These are phyloP conservation scores for Trichoderma arundinaceum DNA, from an alignment of 2,329 filamentous ascomycete species.

Conservation along the genomic window DNA sequence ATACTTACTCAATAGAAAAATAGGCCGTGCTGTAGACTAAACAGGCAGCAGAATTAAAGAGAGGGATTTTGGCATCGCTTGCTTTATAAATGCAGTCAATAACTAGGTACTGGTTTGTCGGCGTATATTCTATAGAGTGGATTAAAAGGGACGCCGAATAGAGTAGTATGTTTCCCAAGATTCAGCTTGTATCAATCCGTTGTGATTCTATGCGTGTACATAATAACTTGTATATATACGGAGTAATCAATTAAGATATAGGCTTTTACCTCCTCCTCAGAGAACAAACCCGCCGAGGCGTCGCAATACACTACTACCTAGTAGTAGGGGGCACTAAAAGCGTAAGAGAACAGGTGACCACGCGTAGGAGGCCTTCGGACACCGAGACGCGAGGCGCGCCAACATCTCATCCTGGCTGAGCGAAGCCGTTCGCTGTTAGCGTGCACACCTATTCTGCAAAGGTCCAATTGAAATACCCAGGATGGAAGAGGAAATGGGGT, in stretches of 20 bases:
- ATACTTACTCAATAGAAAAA: neutral
- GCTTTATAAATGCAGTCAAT: neutral
- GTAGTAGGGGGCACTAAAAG: neutral
- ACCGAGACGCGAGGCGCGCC: constrained; percentile 27
- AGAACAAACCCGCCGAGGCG: too few species aligned
- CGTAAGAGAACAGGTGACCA: constrained; percentile 26
- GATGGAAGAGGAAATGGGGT: neutral
- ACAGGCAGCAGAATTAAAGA: neutral
- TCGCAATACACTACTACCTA: too few species aligned
- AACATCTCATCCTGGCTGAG: constrained; percentile 4
- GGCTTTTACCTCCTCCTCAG: too few species aligned
- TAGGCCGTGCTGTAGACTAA: neutral
- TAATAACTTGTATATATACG: too few species aligned
- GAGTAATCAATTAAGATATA: too few species aligned
- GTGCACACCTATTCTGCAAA: neutral
- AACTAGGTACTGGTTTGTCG: too few species aligned
- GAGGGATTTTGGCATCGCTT: constrained; percentile 4
- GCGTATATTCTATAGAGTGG: too few species aligned
- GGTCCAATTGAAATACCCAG: neutral
- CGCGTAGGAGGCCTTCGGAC: constrained; percentile 19
- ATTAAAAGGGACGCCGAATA: too few species aligned
- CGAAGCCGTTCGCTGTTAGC: neutral
- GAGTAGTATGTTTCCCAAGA: too few species aligned
- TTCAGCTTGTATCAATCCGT: too few species aligned
- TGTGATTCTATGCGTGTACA: too few species aligned